Conservation (phyloP, 2,329 filamentous ascomycete species). For the Penicillium sp. region DNA sequence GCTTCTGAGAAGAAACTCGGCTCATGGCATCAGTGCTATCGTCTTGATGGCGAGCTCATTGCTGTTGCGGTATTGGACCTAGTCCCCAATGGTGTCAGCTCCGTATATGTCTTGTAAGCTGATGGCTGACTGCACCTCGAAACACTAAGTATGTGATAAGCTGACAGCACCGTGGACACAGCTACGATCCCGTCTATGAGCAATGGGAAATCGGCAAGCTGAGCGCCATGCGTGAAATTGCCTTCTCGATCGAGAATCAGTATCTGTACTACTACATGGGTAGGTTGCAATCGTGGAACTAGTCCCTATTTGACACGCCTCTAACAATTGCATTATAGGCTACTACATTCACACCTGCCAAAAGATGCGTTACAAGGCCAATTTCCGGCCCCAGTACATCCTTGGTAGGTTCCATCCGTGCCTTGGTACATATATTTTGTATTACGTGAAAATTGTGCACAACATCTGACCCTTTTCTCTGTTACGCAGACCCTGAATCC, state of each 20-base stretch:
- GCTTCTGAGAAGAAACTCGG: constrained; percentile 45
- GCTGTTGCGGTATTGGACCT: constrained; percentile 51
- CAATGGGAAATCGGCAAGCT: constrained; percentile 63
- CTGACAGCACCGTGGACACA: constrained; percentile 20
- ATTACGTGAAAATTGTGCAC: not conserved
- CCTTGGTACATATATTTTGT: not conserved
- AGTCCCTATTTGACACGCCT: not conserved
- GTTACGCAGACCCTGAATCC: constrained; percentile 46
- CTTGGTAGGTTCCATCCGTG: constrained; percentile 37
- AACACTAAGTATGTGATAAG: not conserved
- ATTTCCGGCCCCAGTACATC: constrained; percentile 49
- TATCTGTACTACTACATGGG: constrained; percentile 67
- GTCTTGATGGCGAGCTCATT: constrained; percentile 49
- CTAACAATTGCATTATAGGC: constrained; percentile 35
- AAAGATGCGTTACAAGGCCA: constrained; percentile 53
- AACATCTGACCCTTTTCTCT: constrained; percentile 2
- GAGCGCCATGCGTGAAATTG: constrained; percentile 60
- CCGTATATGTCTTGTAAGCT: constrained; percentile 50
- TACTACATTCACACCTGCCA: constrained; percentile 61
- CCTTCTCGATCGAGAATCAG: constrained; percentile 52
- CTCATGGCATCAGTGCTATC: constrained; percentile 52
- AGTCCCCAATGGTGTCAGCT: constrained; percentile 48
- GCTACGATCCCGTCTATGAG: constrained; percentile 60
- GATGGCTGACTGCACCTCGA: not conserved
- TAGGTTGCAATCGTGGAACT: constrained; percentile 21